Evolutionary conservation across 2,329 filamentous ascomycete species (phyloP).

Genomic region (Cercospora beticola): DNA sequence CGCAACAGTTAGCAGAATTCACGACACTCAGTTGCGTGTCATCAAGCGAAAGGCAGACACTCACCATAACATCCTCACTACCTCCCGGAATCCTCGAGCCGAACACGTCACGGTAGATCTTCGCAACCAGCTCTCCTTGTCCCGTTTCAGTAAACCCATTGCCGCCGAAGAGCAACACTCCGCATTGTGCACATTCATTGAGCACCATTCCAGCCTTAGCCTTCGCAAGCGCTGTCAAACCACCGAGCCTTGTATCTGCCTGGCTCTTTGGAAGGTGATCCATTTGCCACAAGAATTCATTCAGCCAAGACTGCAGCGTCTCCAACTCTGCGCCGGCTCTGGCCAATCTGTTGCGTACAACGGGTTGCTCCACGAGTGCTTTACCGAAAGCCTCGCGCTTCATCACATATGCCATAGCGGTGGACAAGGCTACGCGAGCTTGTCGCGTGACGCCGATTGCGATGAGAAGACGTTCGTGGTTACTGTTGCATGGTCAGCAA

Average conservation of each 20-base stretch:
- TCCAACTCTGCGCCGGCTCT: slow-evolving; percentile 68
- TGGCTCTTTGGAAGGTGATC: slow-evolving; percentile 57
- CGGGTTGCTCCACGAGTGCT: slow-evolving; percentile 68
- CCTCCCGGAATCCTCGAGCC: slow-evolving; percentile 50
- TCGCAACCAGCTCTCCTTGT: slow-evolving; percentile 67
- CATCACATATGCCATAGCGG: slow-evolving; percentile 62
- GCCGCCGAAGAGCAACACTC: slow-evolving; percentile 67
- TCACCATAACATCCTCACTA: slow-evolving; percentile 65
- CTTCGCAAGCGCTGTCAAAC: slow-evolving; percentile 70
- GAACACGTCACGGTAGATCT: slow-evolving; percentile 46
- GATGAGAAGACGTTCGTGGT: slow-evolving; percentile 57
- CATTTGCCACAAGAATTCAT: slow-evolving; percentile 67
- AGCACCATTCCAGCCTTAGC: slow-evolving; percentile 69
- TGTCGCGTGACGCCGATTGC: slow-evolving; percentile 62
- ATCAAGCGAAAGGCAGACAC: neutral
- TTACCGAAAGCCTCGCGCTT: slow-evolving; percentile 67
- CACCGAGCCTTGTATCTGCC: slow-evolving; percentile 63
- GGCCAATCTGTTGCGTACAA: slow-evolving; percentile 67
- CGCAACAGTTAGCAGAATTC: neutral
- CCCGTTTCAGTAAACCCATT: slow-evolving; percentile 69
- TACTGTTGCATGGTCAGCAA: slow-evolving; percentile 31
- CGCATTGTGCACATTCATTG: slow-evolving; percentile 66
- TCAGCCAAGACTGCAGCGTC: slow-evolving; percentile 68
- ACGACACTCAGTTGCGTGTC: neutral
- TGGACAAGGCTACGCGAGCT: slow-evolving; percentile 58